Base-by-base conservation (phyloP, 352 stramenopile genomes). In the Phytopythium montanum region DNA sequence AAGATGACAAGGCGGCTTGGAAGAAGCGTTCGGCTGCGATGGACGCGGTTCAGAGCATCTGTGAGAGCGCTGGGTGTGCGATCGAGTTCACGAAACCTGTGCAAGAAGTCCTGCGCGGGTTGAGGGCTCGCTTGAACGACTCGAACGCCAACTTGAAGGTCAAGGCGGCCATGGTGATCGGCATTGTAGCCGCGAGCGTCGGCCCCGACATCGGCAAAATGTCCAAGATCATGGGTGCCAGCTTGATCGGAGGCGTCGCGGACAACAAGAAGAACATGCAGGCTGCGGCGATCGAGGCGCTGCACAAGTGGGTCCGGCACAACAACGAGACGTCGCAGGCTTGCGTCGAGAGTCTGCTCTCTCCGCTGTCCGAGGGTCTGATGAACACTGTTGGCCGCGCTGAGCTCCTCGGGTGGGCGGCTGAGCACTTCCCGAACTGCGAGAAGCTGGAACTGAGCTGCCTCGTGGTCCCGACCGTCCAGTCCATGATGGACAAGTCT, bases 201-300 rank as follows among this genome's bases (percentile, higher is more conserved):
- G 85, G 85, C 6, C 79, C 82, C 8, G 85, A 94, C 38, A 73
- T 94, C 28, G 62, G 59, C 6, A 93, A 92, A 59, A 79, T 95
- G 77, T 90, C 85, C 5, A 96, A 96, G 60, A 64, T 90, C 34
- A 69, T 94, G 16, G 85, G 84, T 18, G 62, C 73, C 14, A 90
- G 59, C 57, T 60, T 96, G 18, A 72, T 95, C 29, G 66, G 73
- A 28, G 85, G 87, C 13, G 84, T 94, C 33, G 72, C 73, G 4
- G 87, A 96, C 66, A 96, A 96, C 71, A 96, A 96, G 66, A 96
- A 96, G 62, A 79, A 76, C 19, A 94, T 96, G 87, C 85, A 94
- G 65, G 48, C 70, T 23, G 87, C 85, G 23, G 79, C 81, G 3
- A 61, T 96, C 12, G 84, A 95, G 41, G 75, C 85, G 26, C 64